phyloP scores from a whole-genome alignment of 2,329 filamentous ascomycete species.

The Phaeoacremonium minimum region DNA sequence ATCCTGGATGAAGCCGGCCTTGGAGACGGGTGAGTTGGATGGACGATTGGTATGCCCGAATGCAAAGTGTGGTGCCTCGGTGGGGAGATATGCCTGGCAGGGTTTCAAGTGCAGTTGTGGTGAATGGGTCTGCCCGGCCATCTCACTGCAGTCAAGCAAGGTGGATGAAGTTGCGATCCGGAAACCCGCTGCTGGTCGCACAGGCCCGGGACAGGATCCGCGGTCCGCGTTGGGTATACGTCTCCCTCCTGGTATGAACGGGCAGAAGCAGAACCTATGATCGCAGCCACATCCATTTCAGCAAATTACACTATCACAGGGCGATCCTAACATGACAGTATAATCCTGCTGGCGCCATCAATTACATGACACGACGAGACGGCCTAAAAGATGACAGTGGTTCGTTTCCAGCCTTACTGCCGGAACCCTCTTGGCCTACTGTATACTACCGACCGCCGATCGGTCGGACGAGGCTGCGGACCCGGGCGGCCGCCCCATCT shows the following conservation, averaged over 20 bases:
- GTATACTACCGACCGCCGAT: too few relatives aligned
- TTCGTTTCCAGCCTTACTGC: too few relatives aligned
- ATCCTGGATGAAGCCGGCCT: constrained; percentile 86
- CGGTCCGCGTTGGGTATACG: constrained; percentile 36
- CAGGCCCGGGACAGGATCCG: constrained; percentile 9
- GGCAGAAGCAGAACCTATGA: constrained; percentile 20
- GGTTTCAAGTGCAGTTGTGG: constrained; percentile 90
- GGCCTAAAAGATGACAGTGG: too few relatives aligned
- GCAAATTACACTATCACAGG: too few relatives aligned
- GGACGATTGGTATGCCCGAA: constrained; percentile 83
- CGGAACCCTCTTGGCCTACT: too few relatives aligned
- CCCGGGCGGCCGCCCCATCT: too few relatives aligned
- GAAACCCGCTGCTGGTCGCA: constrained; percentile 10
- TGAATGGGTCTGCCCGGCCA: constrained; percentile 85
- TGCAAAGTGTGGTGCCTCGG: constrained; percentile 69
- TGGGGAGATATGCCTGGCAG: constrained; percentile 95
- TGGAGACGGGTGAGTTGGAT: constrained; percentile 77
- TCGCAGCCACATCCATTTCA: too few relatives aligned
- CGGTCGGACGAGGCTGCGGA: too few relatives aligned
- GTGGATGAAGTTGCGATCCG: constrained; percentile 63
- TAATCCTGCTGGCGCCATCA: too few relatives aligned
- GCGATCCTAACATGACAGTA: too few relatives aligned
- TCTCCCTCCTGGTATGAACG: constrained; percentile 38
- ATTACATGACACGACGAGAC: too few relatives aligned
- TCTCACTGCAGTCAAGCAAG: constrained; percentile 76